Base-by-base conservation (phyloP, 768 basidiomycete species). In the Pulveroboletus sp. region DNA sequence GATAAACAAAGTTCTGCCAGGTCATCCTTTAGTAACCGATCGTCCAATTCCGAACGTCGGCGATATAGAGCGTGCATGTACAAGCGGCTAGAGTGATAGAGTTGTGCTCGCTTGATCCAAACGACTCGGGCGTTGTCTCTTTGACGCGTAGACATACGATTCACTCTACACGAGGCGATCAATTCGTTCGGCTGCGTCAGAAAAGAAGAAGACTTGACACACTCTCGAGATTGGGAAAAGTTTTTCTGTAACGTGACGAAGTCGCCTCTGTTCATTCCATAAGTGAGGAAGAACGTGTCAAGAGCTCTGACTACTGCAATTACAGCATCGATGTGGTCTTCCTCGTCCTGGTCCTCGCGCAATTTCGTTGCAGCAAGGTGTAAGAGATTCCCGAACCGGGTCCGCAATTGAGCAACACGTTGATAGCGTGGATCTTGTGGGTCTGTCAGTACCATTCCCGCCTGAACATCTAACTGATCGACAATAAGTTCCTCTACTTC, bases 241-340 rank as follows among this genome's bases (percentile, higher is more conserved):
- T 67, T 68, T 49, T 68, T 90, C 65, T 85, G 83, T 59, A 86
- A 61, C 10, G 77, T 71, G 47, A 80, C 79, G 55, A 81, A 88
- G 45, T 80, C 77, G 44, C 68, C 68, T 59, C 81, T 70, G 39
- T 70, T 79, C 63, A 86, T 71, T 13, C 79, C 87, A 66, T 89
- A 89, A 43, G 81, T 81, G 40, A 90, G 72, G 58, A 92, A 71
- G 60, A 80, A 89, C 2, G 82, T 79, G 55, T 91, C 89, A 37
- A 91, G 83, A 4, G 83, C 84, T 55, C 81, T 82, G 20, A 82
- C 78, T 16, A 90, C 79, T 31, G 74, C 74, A 29, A 89, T 77
- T 27, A 95, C 81, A 5, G 89, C 86, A 64, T 98, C 94, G 37
- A 90, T 86, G 53, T 90, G 87, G 62, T 92, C 89, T 65, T 91